Evolutionary conservation across 768 basidiomycete genomes (phyloP).

Genomic region (Trametes villosa): DNA sequence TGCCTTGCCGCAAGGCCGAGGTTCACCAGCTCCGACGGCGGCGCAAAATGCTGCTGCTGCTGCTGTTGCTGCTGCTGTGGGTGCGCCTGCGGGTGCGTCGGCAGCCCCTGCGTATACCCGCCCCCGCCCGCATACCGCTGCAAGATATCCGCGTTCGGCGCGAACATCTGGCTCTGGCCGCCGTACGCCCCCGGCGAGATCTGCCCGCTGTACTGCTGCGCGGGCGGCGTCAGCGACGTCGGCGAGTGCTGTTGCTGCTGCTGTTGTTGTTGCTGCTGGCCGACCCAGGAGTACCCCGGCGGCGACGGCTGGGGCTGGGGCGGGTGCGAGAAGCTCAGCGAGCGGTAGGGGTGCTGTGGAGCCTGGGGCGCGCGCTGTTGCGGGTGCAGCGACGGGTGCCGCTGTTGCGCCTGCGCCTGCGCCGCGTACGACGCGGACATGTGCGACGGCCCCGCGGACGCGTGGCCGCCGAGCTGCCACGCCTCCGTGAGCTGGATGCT

Average conservation of each 20-base stretch:
- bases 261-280: too few relatives aligned
- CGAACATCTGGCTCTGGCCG: conserved; percentile 4
- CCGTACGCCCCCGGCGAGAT: conserved; percentile 5
- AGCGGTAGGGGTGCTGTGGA: conserved; percentile 8
- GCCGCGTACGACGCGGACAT: background rate
- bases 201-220: conserved; percentile 3
- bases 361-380: conserved; percentile 17
- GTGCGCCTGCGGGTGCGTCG: conserved; percentile 15
- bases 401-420: background rate
- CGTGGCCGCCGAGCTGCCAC: conserved; percentile 5
- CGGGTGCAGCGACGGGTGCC: conserved; percentile 18
- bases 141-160: conserved; percentile 13
- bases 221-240: conserved; percentile 8
- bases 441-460: background rate
- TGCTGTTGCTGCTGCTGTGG: conserved; percentile 26
- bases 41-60: conserved; percentile 27
- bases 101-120: background rate
- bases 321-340: conserved; percentile 20
- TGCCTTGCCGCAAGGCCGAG: conserved; percentile 63
- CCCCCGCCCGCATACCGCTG: conserved; percentile 14
- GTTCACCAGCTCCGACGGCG: conserved; percentile 53
- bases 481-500: conserved; percentile 5
- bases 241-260: too few relatives aligned
- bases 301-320: conserved; percentile 6
- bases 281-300: conserved; percentile 4